phyloP scores from a whole-genome alignment of 192 early-diverging fungal species.

The Coemansia sp. region DNA sequence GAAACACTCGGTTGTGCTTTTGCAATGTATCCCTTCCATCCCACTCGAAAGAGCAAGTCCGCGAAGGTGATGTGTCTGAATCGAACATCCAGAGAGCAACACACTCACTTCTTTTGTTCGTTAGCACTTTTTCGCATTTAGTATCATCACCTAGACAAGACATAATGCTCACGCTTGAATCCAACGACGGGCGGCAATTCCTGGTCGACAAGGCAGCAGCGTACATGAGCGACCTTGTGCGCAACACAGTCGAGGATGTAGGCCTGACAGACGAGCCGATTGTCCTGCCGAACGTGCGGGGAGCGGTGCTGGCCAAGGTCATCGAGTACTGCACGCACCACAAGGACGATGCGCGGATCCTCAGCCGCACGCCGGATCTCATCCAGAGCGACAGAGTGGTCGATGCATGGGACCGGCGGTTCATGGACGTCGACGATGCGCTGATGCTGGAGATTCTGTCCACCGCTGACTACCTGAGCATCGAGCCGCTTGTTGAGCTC shows the following conservation, averaged over 20 bases:
- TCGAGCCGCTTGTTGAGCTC: constrained; percentile 88
- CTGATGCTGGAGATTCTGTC: constrained; percentile 69
- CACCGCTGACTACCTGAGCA: constrained; percentile 87
- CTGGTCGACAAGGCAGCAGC: constrained; percentile 62
- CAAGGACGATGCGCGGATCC: constrained; percentile 61
- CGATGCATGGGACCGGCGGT: constrained; percentile 73
- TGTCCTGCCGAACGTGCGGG: constrained; percentile 68
- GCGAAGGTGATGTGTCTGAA: too few species aligned
- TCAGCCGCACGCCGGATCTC: constrained; percentile 16
- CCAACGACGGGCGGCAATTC: constrained; percentile 64
- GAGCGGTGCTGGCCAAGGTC: constrained; percentile 65
- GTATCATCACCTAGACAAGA: neutral
- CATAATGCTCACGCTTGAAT: constrained; percentile 55
- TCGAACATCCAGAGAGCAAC: too few species aligned
- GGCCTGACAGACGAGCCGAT: constrained; percentile 62
- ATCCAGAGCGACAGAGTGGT: constrained; percentile 61
- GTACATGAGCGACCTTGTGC: constrained; percentile 67
- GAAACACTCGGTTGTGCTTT: neutral
- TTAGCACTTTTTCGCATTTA: neutral
- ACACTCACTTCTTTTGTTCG: too few species aligned
- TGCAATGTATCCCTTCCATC: neutral
- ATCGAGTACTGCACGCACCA: constrained; percentile 79
- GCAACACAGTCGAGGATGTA: constrained; percentile 72
- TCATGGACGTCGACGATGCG: constrained; percentile 66
- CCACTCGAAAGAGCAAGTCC: too few species aligned